Conservation (phyloP, 2,329 filamentous ascomycete genomes). For the Claviceps quebecensis region DNA sequence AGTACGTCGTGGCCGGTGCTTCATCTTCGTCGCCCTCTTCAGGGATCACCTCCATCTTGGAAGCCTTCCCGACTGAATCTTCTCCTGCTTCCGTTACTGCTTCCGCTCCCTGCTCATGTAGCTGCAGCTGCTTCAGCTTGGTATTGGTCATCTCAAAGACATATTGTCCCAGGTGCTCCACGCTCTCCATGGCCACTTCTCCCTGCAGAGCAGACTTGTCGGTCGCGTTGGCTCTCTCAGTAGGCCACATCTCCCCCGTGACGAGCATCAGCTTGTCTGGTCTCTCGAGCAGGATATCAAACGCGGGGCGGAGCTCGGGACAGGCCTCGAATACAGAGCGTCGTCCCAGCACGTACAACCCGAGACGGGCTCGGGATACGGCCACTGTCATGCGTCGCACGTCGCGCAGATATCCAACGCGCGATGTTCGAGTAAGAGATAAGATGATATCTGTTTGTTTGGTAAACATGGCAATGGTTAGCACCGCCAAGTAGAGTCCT, state of each 20-base stretch:
- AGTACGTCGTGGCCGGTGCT: conserved; percentile 15
- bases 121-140: conserved; percentile 33
- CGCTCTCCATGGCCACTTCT: conserved; percentile 66
- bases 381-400: conserved; percentile 89
- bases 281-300: conserved; percentile 62
- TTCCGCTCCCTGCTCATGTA: neutral
- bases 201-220: conserved; percentile 31
- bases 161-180: conserved; percentile 92
- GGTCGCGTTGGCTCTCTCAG: conserved; percentile 35
- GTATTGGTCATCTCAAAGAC: conserved; percentile 88
- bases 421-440: conserved; percentile 76
- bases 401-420: conserved; percentile 85
- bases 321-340: conserved; percentile 79
- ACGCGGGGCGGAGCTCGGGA: conserved; percentile 76
- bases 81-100: conserved; percentile 5
- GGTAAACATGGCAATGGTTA: neutral
- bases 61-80: conserved; percentile 6
- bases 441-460: conserved; percentile 64
- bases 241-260: conserved; percentile 76
- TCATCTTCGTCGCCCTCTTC: conserved; percentile 16
- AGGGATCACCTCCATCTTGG: conserved; percentile 12
- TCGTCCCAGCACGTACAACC: conserved; percentile 83
- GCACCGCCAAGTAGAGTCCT: neutral
- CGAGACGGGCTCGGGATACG: conserved; percentile 78
- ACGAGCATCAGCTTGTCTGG: conserved; percentile 70